A percentile compares a stretch with the other conserved stretches of the same genome.
Conservation (phyloP, 2,329 filamentous ascomycete genomes). For the Cladosporium sp. region DNA sequence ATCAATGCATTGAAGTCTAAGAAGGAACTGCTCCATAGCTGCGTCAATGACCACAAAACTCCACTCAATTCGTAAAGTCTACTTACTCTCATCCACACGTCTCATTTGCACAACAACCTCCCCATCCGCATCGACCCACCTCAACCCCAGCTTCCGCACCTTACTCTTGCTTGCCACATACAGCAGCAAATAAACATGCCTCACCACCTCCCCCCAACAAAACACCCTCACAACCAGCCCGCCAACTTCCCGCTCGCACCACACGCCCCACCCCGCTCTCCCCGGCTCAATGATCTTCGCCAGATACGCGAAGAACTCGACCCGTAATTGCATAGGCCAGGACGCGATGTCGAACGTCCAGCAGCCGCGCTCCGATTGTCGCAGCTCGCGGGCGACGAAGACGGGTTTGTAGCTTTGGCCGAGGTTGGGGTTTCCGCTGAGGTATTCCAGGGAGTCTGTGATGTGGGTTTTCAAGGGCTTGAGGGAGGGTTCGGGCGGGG, state of each 20-base stretch:
- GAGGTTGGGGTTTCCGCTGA: constrained; percentile 24
- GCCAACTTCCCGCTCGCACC: constrained; percentile 39
- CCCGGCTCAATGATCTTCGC: constrained; percentile 54
- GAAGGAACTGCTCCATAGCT: too few relatives aligned
- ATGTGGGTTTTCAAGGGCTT: constrained; percentile 24
- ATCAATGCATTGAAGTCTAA: too few relatives aligned
- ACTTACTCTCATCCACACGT: background rate
- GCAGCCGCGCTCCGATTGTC: constrained; percentile 65
- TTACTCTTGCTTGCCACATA: constrained; percentile 64
- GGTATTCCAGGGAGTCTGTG: constrained; percentile 25
- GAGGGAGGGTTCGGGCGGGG: constrained; percentile 18
- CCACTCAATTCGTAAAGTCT: too few relatives aligned
- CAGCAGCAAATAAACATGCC: constrained; percentile 68
- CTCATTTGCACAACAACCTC: constrained; percentile 49
- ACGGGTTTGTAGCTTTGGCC: constrained; percentile 29
- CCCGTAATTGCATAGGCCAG: constrained; percentile 48
- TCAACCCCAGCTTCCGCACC: constrained; percentile 51
- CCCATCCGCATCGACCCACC: constrained; percentile 63
- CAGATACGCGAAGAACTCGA: constrained; percentile 57
- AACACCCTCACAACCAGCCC: constrained; percentile 54
- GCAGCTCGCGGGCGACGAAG: constrained; percentile 42
- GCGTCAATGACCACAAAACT: too few relatives aligned
- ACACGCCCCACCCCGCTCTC: constrained; percentile 61
- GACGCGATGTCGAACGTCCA: constrained; percentile 59
- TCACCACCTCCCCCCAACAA: constrained; percentile 69